Conservation (phyloP, 768 basidiomycete genomes). For the Calocera cornea region DNA sequence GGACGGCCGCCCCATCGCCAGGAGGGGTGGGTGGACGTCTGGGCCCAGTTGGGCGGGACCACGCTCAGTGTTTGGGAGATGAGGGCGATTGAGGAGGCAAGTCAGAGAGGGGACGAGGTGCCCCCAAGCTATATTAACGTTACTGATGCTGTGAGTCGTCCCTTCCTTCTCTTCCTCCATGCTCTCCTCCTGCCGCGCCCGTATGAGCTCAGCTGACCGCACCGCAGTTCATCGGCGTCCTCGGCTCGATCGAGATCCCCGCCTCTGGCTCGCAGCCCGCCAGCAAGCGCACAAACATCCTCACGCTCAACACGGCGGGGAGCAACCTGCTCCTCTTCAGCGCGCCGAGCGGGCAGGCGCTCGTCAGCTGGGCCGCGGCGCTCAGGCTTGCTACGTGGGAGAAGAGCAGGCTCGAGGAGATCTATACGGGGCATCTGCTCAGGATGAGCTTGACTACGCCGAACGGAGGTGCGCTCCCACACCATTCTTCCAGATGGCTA, state of each 20-base stretch:
- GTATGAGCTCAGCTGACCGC: background rate
- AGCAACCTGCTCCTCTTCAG: constrained; percentile 81
- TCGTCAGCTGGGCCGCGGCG: constrained; percentile 84
- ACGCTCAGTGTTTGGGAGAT: constrained; percentile 88
- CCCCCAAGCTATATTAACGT: constrained; percentile 79
- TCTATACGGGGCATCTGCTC: constrained; percentile 90
- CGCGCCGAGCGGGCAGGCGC: constrained; percentile 52
- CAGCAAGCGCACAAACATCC: constrained; percentile 57
- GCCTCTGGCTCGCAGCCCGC: constrained; percentile 36
- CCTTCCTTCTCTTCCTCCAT: constrained; percentile 4
- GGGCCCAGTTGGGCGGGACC: constrained; percentile 81
- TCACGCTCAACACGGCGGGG: constrained; percentile 89
- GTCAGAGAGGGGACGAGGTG: constrained; percentile 62
- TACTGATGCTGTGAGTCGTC: constrained; percentile 63
- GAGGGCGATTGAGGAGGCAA: constrained; percentile 74
- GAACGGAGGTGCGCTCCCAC: constrained; percentile 10
- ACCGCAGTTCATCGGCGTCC: background rate
- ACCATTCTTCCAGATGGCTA: background rate
- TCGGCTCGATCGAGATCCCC: constrained; percentile 30
- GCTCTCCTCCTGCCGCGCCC: constrained; percentile 10
- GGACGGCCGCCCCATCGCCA: constrained; percentile 56
- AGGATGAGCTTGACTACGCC: constrained; percentile 47
- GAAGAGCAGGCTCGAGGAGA: constrained; percentile 86
- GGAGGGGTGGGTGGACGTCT: constrained; percentile 71
- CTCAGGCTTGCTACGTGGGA: constrained; percentile 88